Base-by-base conservation (phyloP, 495 filamentous ascomycete genomes). In the Hyphodiscus hymeniophilus region DNA sequence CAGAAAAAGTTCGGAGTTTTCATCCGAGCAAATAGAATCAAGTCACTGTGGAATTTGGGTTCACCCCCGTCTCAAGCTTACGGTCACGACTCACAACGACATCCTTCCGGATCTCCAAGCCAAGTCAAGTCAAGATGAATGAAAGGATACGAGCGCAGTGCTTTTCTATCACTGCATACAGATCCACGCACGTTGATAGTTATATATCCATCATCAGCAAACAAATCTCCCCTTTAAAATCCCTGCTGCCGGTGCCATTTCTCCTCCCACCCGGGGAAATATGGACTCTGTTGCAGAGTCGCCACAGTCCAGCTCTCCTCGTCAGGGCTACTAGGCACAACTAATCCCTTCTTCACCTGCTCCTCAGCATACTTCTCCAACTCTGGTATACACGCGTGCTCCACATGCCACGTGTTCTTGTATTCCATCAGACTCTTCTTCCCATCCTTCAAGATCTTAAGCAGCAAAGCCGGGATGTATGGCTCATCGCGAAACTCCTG, bases 161-260 rank as follows among this genome's bases (percentile, higher is more conserved):
- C n/a, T n/a, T n/a, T n/a, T n/a, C n/a, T n/a, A n/a, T n/a, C n/a
- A n/a, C n/a, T n/a, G n/a, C n/a, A n/a, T n/a, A n/a, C n/a, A n/a
- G n/a, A n/a, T n/a, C n/a, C n/a, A n/a, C n/a, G n/a, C n/a, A n/a
- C n/a, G n/a, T n/a, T n/a, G n/a, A n/a, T n/a, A n/a, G n/a, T n/a
- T n/a, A n/a, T n/a, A n/a, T n/a, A n/a, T n/a, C n/a, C n/a, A n/a
- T n/a, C n/a, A n/a, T n/a, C n/a, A n/a, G n/a, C n/a, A n/a, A n/a
- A n/a, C n/a, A n/a, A n/a, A 18, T 36, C 34, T 15, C 13, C 30
- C 30, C 7, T 33, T n/a, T 36, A 40, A 40, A 40, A 90, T 2
- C 88, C 87, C 61, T 94, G 86, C 60, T 82, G 72, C 5, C 72
- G 62, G 60, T 78, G 76, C 89, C 89, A 95, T 60, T 87, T 94